Base-by-base conservation (phyloP, 306 rosid genomes). In the Abrus precatorius region DNA sequence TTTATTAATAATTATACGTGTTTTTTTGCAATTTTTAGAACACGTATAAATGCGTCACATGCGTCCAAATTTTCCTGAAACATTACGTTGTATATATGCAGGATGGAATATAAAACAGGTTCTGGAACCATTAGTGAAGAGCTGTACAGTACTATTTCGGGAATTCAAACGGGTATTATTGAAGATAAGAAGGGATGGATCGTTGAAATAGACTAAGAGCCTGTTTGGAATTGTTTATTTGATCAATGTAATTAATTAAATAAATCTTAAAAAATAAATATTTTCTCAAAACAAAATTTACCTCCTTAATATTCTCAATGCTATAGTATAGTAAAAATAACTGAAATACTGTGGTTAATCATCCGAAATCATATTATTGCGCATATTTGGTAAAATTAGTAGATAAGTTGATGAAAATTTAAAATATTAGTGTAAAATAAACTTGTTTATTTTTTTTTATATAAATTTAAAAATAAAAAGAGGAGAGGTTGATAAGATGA, bases 131-230 rank as follows among this genome's bases (percentile, higher is more conserved):
- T 87, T 13, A 83, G 89, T 76, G 72, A 81, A 14, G 70, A 89
- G 77, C 84, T 93, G 67, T 14, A 76, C 71, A 81, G 80, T 5
- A 85, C 88, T 29, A 90, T 94, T 14, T 63, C 84, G 5, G 98
- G 94, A 70, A 87, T 95, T 86, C 97, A 95, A 66, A 84, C 52
- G 8, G 94, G 98, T 33, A 38, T 12, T 3, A 65, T 86, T 72
- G 85, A 88, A 83, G 98, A 95, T 77, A 86, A 85, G 72, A 93
- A 80, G 78, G 94, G 93, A 1, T 95, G 98, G 98, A 70, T 86
- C 27, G 69, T 90, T 63, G 92, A 91, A 85, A 84, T 95, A 60
- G 84, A 84, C 28, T 72, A 80, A 61, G 2, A 0, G 3, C 14
- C 3, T 4, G 60, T 12, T 1, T 54, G 9, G 0, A 36, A 38